Base-by-base conservation (phyloP, 768 basidiomycete species). In the Tremella yokohamensis region DNA sequence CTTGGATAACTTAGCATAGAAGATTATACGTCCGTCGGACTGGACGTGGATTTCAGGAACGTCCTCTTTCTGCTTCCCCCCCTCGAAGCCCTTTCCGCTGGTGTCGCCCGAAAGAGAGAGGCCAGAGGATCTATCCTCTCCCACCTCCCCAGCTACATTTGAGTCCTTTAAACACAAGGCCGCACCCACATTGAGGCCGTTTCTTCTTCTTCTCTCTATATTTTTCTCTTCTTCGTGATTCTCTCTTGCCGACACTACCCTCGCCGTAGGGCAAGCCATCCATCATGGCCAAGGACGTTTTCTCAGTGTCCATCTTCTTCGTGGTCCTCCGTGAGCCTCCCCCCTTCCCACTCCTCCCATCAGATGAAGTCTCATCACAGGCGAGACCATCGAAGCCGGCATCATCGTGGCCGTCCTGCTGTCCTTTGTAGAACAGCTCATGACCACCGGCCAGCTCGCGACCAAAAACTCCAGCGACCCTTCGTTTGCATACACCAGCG, bases 301-400 rank as follows among this genome's bases (percentile, higher is more conserved):
- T 96, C 79, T 89, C 88, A 57, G 83, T 93, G 56, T 85, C 90
- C 70, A 90, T 97, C 66, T 96, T 92, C 81, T 91, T 97, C 83
- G 91, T 96, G 79, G 85, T 93, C 79, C 91, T 94, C 77, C 84
- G 92, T 73, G 56, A 63, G 68, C 64, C 12, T 19, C 20, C 22
- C 22, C n/a, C 22, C 7, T 6, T 18, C 42, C 22, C 6, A 8
- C 18, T 40, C 12, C 18, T 18, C 18, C 39, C 39, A 16, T 45
- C 22, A n/a, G 42, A n/a, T 4, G 7, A 15, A 45, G 6, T 45
- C 22, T 45, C 15, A 20, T 6, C 18, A 12, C 44, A 70, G 69
- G 69, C 42, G 92, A 96, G 82, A 88, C 90, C 3, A 82, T 96
- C 62, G 92, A 96, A 80, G 88, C 90, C 3, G 85, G 84, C 42